Base-by-base conservation (phyloP, 306 rosid species). In the Trifolium fragiferum region DNA sequence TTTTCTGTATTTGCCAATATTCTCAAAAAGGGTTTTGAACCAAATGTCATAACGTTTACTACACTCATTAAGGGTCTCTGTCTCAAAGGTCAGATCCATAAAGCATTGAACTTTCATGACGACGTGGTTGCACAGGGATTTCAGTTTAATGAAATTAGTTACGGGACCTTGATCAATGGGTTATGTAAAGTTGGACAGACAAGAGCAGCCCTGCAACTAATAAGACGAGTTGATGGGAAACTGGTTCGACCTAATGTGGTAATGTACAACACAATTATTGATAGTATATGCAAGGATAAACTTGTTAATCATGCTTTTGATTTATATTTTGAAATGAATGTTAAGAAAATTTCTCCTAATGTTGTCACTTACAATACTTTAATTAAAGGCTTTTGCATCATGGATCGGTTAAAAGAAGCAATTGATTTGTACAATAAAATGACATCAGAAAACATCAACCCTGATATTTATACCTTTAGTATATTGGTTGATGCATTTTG, bases 401-500 rank as follows among this genome's bases (percentile, higher is more conserved):
- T 60, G 2, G 21, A 13, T 15, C 8, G 32, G 32, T 32, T 60
- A 7, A 7, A 60, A 14, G 13, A 14, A 14, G 66, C 43, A 14
- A 13, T 60, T 60, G 43, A 8, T 30, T 60, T 60, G 66, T 27
- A 32, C 0, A 0, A 15, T 14, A 33, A 30, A 60, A 60, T 60
- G 66, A n/a, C 1, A 60, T 32, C 8, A 7, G 19, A 32, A 32
- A 60, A 60, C 13, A 60, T 60, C 2, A 30, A 30, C 19, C 66
- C 66, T 0, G 0, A 30, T 32, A 19, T 14, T 4, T 30, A 30
- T 60, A 60, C 21, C 5, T 60, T 60, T 25, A 60, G 2, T 60
- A 60, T 7, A 14, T 15, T 60, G 41, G 66, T 66, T 10, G 68
- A 72, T 72, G 67, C 46, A 0, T 60, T 71, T 33, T n/a, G 46